Base-by-base conservation (phyloP, 768 basidiomycete species). In the Albatrellus ellisii region DNA sequence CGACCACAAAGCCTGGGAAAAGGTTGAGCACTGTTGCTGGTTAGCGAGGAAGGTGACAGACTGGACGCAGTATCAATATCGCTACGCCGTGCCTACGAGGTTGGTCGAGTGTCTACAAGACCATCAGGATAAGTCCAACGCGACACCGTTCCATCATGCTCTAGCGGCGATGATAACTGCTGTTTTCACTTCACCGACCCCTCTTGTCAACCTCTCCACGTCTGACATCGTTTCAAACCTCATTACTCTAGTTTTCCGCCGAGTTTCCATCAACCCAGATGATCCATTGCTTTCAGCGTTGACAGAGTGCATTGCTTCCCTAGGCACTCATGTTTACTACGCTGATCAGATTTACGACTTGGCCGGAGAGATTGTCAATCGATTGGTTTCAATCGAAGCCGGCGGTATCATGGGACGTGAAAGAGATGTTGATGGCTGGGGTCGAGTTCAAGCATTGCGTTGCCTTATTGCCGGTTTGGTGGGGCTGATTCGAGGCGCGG, bases 291-390 rank as follows among this genome's bases (percentile, higher is more conserved):
- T 97, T 9, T 69, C 76, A 0, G 59, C 70, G 6, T 57, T 91
- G 39, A 80, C 91, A 6, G 68, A 77, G 42, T 82, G 83, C 54
- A 80, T 92, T 32, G 68, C 82, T 2, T 85, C 90, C 0, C 66
- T 97, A 9, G 89, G 89, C 26, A 77, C 82, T 9, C 90, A 94
- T 54, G 78, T 94, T 41, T 92, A 95, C 64, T 97, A 97, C 55
- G 83, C 88, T 28, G 92, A 95, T 59, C 92, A 97, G 60, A 88
- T 91, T 38, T 87, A 89, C 54, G 92, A 95, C 55, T 75, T 95
- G 33, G 77, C 87, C 1, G 79, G 77, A 42, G 91, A 92, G 58
- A 62, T 92, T 34, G 74, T 89, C 31, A 72, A 71, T 46, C 77
- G 88, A 14, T 69, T 95, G 12, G 66, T 78, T 4, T 63, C 74